Base-by-base conservation (phyloP, 495 filamentous ascomycete species). In the Penicillium canescens region DNA sequence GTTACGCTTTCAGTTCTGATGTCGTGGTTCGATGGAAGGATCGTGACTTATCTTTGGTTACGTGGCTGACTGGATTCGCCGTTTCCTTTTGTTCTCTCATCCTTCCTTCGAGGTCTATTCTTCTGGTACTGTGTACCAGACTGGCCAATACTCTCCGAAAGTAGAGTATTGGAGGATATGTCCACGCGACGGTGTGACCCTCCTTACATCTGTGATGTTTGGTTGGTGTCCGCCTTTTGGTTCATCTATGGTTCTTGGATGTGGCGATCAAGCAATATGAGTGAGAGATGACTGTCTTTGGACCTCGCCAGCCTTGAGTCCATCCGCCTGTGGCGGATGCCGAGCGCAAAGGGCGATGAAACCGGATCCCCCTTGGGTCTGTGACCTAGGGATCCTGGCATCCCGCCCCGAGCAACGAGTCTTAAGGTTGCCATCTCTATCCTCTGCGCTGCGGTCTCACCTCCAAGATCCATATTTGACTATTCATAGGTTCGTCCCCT, bases 401-500 rank as follows among this genome's bases (percentile, higher is more conserved):
- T 60, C 48, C 45, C 41, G 48, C 46, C 50, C 48, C 16, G 42
- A 33, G 50, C 59, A 46, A 54, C 44, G 54, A 62, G 26, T 35
- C 35, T 20, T 13, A 4, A 9, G 34, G 37, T 3, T 38, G 45
- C 28, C 28, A 24, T 21, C 42, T 49, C 36, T 14, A n/a, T 13
- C 21, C 18, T 24, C 36, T 48, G 26, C 11, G 12, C 40, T 11
- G n/a, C 11, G 36, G 54, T 34, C 37, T 52, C 41, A 48, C 28
- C n/a, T 16, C 20, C 13, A 52, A 46, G 7, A 26, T 45, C 11
- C 54, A 45, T 55, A 51, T 55, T 38, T 53, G 57, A 52, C 54
- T 38, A 55, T 59, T 65, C 12, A 43, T 76, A 78, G 78, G 78
- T 47, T 76, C 76, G 78, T 75, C 72, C 70, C 77, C 78, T 79